Base-by-base conservation (phyloP, 257 asterid genomes). In the Nicotiana tomentosiformis region DNA sequence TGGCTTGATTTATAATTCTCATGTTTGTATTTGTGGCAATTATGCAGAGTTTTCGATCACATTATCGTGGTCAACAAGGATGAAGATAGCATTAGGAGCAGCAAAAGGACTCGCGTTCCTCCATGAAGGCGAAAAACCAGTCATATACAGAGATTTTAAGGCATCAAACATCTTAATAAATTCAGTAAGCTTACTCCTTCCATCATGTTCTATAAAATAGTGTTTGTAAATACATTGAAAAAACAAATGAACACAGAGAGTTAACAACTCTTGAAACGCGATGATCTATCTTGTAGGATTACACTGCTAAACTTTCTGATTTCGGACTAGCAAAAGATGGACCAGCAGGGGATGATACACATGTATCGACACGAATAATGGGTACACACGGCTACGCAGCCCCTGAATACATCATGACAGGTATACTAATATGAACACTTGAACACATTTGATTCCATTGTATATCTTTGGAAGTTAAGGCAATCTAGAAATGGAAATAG, bases 381-480 rank as follows among this genome's bases (percentile, higher is more conserved):
- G 82, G 82, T 4, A 79, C 82, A 1, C 76, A 79, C 10, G 82
- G 82, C 46, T 79, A 79, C 18, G 82, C 82, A 20, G 82, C 82
- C 46, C 82, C 82, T 35, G 82, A 79, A 49, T 79, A 79, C 61
- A 79, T 79, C 61, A 79, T 79, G 82, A 79, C 82, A 61, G 82
- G 82, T 79, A 79, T 1, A 37, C 43, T 14, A 4, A 7, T 69
- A 26, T 66, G 16, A 15, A 8, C 20, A 66, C 23, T 65, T 14
- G 5, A 29, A 64, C 7, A 15, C 69, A 29, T 4, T 62, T 26
- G 68, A 62, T 62, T 62, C 30, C 20, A n/a, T 32, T 1, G 69
- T 11, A 5, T 12, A 64, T 65, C 18, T 8, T 65, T 12, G 70
- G 72, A 32, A 66, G 23, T 0, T 15, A 66, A 66, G 46, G 17